Percentiles rank a stretch among this genome's conserved stretches.
These are phyloP conservation scores for Boletus reticulatus DNA, from an alignment of 768 basidiomycete species.

Conservation along the genomic window DNA sequence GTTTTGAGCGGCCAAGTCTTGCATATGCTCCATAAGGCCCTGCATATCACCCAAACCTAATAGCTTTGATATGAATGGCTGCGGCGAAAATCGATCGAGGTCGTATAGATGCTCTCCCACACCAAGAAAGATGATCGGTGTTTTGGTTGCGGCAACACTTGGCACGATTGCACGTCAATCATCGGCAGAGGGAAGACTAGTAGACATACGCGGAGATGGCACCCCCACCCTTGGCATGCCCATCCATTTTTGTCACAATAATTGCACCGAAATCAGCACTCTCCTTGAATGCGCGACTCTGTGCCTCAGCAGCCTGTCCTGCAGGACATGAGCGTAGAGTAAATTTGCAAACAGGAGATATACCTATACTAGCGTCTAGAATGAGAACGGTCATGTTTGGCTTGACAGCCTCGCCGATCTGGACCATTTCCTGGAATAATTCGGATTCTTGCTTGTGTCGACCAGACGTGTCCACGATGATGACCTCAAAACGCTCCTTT, in stretches of 20 bases:
- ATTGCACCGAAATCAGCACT: conserved; percentile 97
- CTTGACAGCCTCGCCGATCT: conserved; percentile 89
- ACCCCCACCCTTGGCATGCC: conserved; percentile 98
- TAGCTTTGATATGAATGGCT: conserved; percentile 96
- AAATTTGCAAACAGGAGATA: not conserved
- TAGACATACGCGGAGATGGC: conserved; percentile 93
- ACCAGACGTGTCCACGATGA: conserved; percentile 98
- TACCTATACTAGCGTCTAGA: conserved; percentile 95
- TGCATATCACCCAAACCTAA: conserved; percentile 96
- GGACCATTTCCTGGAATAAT: conserved; percentile 96
- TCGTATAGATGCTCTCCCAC: conserved; percentile 98
- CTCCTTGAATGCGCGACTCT: conserved; percentile 96
- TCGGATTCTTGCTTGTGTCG: conserved; percentile 97
- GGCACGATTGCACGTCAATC: conserved; percentile 9
- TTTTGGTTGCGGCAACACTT: conserved; percentile 97
- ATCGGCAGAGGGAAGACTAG: not conserved
- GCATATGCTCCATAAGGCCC: conserved; percentile 98
- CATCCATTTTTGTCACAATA: conserved; percentile 99
- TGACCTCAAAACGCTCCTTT: conserved; percentile 97
- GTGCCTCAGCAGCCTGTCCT: conserved; percentile 98
- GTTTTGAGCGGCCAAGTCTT: conserved; percentile 89
- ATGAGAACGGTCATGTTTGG: conserved; percentile 97
- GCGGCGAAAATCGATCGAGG: conserved; percentile 91
- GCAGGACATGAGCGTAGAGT: not conserved
- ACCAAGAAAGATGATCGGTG: conserved; percentile 98